Conservation (phyloP, 106 monocot species). For the Cymbidium sinense region DNA sequence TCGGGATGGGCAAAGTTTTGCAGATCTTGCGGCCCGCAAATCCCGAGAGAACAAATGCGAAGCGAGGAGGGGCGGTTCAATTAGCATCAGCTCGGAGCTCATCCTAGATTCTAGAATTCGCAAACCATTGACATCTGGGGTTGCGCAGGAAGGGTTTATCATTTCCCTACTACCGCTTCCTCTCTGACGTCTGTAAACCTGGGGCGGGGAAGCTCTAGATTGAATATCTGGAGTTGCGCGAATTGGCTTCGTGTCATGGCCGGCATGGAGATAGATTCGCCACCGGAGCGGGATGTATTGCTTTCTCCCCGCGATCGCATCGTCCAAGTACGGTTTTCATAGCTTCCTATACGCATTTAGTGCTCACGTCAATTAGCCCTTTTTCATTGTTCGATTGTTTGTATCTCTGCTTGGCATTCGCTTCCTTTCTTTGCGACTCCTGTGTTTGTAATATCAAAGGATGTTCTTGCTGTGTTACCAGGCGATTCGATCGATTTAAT, state of each 20-base stretch:
- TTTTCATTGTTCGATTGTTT: background rate
- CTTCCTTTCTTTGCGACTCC: background rate
- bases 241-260: constrained; percentile 51
- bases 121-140: background rate
- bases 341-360: background rate
- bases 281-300: constrained; percentile 11
- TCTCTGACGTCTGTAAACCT: constrained; percentile 12
- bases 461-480: background rate
- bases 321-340: constrained; percentile 26
- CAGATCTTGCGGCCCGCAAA: background rate
- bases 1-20: background rate
- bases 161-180: background rate
- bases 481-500: background rate
- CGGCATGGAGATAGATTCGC: constrained; percentile 57
- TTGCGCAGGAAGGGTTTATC: background rate
- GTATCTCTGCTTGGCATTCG: background rate
- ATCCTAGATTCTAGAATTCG: background rate
- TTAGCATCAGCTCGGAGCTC: background rate
- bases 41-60: background rate
- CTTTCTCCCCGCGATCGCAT: constrained; percentile 31
- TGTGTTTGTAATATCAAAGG: background rate
- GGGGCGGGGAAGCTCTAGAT: constrained; percentile 39
- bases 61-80: background rate
- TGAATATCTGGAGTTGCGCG: constrained; percentile 15
- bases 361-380: background rate